phyloP scores from a whole-genome alignment of 139 green algal genomes.

The Coelastrella sp. region DNA sequence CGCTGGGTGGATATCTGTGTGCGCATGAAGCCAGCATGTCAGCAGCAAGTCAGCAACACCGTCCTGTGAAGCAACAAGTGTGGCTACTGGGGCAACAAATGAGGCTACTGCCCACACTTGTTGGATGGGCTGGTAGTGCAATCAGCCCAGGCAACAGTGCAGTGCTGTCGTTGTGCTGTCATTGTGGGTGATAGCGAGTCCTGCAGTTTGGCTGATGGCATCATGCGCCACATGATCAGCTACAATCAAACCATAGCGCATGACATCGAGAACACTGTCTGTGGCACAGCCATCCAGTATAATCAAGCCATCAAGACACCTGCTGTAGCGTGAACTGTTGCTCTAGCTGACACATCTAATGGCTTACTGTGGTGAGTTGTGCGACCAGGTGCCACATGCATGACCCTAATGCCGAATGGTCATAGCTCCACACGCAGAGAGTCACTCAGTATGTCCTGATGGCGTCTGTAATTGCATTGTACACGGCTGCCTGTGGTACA shows the following conservation, averaged over 20 bases:
- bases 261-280: too few species aligned
- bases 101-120: neutral
- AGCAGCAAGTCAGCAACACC: neutral
- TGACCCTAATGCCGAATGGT: conserved; percentile 9
- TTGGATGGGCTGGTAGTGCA: neutral
- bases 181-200: too few species aligned
- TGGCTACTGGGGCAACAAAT: neutral
- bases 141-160: too few species aligned
- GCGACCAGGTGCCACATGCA: conserved; percentile 39
- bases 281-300: too few species aligned
- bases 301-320: too few species aligned
- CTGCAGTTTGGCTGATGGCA: too few species aligned
- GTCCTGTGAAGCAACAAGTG: neutral
- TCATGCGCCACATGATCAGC: too few species aligned
- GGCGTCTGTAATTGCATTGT: conserved; percentile 37
- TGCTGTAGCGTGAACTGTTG: neutral
- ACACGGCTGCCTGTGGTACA: conserved; percentile 20
- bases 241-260: too few species aligned
- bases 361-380: neutral
- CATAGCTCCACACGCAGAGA: conserved; percentile 33
- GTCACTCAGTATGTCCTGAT: conserved; percentile 33
- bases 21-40: neutral
- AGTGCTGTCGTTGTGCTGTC: too few species aligned
- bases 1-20: neutral
- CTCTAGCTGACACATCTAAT: neutral